Conservation (phyloP, 2,329 filamentous ascomycete species). For the Scleromitrula shiraiana region DNA sequence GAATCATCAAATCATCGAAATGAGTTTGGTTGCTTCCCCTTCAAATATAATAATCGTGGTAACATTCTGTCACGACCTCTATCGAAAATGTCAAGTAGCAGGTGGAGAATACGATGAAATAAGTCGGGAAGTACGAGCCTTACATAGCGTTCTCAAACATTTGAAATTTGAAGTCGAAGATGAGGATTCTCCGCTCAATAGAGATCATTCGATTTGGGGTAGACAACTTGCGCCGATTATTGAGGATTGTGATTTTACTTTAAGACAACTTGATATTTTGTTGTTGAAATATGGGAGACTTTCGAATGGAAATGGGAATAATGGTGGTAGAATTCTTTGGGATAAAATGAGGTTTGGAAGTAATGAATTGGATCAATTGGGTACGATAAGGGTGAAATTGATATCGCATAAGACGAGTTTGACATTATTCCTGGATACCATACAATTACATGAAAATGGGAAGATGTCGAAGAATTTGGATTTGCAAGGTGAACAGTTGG, state of each 20-base stretch:
- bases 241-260: conserved; percentile 46
- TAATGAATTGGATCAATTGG: conserved; percentile 28
- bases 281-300: conserved; percentile 39
- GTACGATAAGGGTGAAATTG: conserved; percentile 34
- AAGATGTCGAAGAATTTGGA: conserved; percentile 30
- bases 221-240: conserved; percentile 45
- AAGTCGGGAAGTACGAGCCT: conserved; percentile 40
- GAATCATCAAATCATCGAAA: no score
- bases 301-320: conserved; percentile 11
- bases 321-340: conserved; percentile 18
- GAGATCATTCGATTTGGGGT: conserved; percentile 36
- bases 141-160: conserved; percentile 50
- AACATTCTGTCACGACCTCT: conserved; percentile 46
- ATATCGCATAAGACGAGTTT: conserved; percentile 45
- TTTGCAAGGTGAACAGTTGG: conserved; percentile 33
- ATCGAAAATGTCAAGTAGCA: conserved; percentile 43
- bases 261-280: conserved; percentile 46
- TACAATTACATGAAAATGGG: conserved; percentile 44
- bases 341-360: conserved; percentile 25
- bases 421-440: conserved; percentile 48
- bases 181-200: conserved; percentile 46
- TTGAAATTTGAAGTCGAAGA: conserved; percentile 51
- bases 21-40: conserved; percentile 28
- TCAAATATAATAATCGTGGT: conserved; percentile 46
- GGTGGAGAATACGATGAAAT: conserved; percentile 42